Base-by-base conservation (phyloP, 345 rosid species). In the Hypericum androsaemum region DNA sequence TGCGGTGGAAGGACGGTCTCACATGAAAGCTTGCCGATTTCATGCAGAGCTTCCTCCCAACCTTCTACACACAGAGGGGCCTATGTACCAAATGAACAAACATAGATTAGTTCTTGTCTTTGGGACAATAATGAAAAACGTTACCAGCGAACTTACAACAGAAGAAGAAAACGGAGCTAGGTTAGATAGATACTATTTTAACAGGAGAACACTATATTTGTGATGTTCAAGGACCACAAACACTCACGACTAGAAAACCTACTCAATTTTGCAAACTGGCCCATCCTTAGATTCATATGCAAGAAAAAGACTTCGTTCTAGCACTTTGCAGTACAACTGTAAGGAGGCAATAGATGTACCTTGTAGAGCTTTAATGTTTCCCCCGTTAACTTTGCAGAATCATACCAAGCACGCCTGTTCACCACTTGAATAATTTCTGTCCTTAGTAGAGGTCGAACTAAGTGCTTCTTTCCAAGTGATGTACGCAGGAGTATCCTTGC, bases 21-120 rank as follows among this genome's bases (percentile, higher is more conserved):
- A 11, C 78, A 62, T 12, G 98, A 90, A 62, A 87, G 76, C 75
- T 80, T 79, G 38, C 98, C 87, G 37, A 90, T 79, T 75, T 90
- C 98, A 50, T 84, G 92, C 50, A 90, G 83, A 41, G 96, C 96
- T 72, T 90, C 95, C 50, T 90, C 96, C 98, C 98, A 90, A 58
- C 98, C 95, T 74, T 84, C 92, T 11, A 81, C 75, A 44, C 78
- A 80, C 37, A 90, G 70, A 2, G 96, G 98, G 6, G 86, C 89
- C 95, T 89, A 68, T 54, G 59, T 64, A 42, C 47, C 43, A 6
- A 46, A 8, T 11, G 6, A 6, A 14, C 28, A 52, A 12, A n/a
- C 53, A 53, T 1, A 22, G 1, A 4, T 22, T 22, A 22, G 32
- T 22, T 22, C 32, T 22, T 22, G 32, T n/a, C n/a, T n/a, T n/a